These are phyloP conservation scores for Aspergillus sp. DNA, from an alignment of 2,329 filamentous ascomycete species.

Conservation along the genomic window DNA sequence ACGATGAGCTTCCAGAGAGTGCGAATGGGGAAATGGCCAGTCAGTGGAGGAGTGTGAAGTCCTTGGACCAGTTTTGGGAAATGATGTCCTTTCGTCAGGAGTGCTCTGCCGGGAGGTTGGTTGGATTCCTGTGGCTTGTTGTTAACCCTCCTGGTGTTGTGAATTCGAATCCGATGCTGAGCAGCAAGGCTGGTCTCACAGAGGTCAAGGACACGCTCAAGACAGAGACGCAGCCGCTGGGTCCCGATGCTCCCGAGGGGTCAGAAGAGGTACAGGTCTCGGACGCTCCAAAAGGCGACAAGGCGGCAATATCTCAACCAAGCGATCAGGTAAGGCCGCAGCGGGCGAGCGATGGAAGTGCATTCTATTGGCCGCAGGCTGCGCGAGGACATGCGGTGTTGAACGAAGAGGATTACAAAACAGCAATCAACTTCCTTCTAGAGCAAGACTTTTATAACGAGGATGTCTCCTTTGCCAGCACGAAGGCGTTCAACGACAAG, in stretches of 20 bases:
- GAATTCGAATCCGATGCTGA: constrained; percentile 36
- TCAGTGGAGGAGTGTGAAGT: constrained; percentile 79
- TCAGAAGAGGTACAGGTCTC: background rate
- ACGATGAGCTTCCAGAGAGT: constrained; percentile 67
- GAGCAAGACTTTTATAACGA: constrained; percentile 45
- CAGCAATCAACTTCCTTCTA: constrained; percentile 40
- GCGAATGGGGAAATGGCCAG: constrained; percentile 53
- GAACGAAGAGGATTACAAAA: constrained; percentile 41
- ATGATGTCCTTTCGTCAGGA: constrained; percentile 97
- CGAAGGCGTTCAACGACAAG: constrained; percentile 42
- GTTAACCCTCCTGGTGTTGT: constrained; percentile 62
- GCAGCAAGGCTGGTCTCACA: constrained; percentile 19
- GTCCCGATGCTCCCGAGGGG: background rate
- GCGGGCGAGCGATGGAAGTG: constrained; percentile 19
- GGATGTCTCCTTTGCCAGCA: constrained; percentile 39
- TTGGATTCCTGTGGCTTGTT: constrained; percentile 93
- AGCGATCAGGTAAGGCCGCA: background rate
- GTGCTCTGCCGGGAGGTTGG: constrained; percentile 86
- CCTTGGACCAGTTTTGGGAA: constrained; percentile 94
- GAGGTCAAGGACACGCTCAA: constrained; percentile 4
- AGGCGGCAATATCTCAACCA: background rate
- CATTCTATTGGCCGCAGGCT: constrained; percentile 36
- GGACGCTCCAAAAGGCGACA: background rate
- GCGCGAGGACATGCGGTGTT: constrained; percentile 39
- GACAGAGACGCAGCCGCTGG: background rate